Percentiles rank a stretch among this genome's conserved stretches.
Evolutionary conservation across 805 yeast genomes (phyloP).

Genomic region (Vanderwaltozyma verrucispora): DNA sequence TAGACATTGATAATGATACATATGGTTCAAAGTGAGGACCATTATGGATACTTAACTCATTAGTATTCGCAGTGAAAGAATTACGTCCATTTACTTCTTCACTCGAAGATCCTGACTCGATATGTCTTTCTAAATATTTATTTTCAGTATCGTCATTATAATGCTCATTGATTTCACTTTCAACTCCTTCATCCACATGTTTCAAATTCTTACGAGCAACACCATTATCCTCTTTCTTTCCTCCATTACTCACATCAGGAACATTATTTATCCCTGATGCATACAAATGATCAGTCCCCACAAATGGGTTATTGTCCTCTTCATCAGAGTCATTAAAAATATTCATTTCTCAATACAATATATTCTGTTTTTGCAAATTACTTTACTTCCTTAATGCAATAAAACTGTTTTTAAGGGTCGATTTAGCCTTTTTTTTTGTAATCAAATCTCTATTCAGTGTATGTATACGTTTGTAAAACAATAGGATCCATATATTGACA

Average conservation of each 20-base stretch:
- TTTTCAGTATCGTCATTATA: not conserved
- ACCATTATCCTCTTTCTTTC: not conserved
- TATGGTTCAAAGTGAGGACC: conserved; percentile 15
- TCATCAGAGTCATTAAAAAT: conserved; percentile 21
- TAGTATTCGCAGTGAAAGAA: not conserved
- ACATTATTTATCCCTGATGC: conserved; percentile 30
- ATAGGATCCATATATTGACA: too few species aligned
- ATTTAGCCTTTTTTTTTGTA: too few species aligned
- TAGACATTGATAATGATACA: conserved; percentile 22
- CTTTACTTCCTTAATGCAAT: too few species aligned
- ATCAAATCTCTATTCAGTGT: too few species aligned
- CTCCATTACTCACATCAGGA: not conserved
- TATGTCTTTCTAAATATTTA: not conserved
- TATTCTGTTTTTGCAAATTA: too few species aligned
- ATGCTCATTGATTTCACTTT: not conserved
- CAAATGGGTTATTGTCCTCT: conserved; percentile 32
- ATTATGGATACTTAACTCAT: too few species aligned
- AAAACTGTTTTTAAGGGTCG: too few species aligned
- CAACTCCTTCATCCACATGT: not conserved
- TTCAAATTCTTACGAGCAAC: too few species aligned
- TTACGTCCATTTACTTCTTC: not conserved
- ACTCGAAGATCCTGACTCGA: not conserved
- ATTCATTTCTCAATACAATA: conserved; percentile 7
- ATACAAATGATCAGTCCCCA: conserved; percentile 29
- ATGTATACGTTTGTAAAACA: too few species aligned